A percentile compares a stretch with the other conserved stretches of the same genome.
These are phyloP conservation scores for Fusarium multiceps DNA, from an alignment of 2,329 filamentous ascomycete species.

Conservation along the genomic window DNA sequence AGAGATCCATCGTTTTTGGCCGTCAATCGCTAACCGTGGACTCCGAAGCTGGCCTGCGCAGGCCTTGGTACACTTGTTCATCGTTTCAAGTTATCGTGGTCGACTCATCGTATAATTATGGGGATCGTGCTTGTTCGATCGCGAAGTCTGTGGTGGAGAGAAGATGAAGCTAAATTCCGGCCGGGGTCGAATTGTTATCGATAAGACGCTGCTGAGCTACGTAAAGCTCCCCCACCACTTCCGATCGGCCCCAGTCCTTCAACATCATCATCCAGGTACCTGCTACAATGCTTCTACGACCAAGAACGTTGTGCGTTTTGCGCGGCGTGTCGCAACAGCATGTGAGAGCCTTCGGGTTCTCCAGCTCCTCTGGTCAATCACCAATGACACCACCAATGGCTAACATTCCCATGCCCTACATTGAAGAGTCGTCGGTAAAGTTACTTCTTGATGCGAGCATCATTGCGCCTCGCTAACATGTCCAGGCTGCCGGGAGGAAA, in stretches of 20 bases:
- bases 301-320: constrained; percentile 49
- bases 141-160: not conserved
- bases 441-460: not conserved
- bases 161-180: constrained; percentile 12
- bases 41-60: constrained; percentile 25
- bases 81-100: constrained; percentile 30
- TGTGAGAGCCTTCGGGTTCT: constrained; percentile 58
- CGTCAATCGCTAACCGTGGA: constrained; percentile 1
- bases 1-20: constrained; percentile 49
- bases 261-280: constrained; percentile 14
- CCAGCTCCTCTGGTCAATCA: constrained; percentile 46
- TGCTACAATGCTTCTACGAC: constrained; percentile 48
- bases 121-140: not conserved
- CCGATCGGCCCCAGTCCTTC: constrained; percentile 23
- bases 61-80: constrained; percentile 46
- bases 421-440: constrained; percentile 59
- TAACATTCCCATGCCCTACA: constrained; percentile 69
- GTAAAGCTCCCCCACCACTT: constrained; percentile 43
- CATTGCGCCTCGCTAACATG: constrained; percentile 43
- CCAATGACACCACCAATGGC: constrained; percentile 47
- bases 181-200: constrained; percentile 30
- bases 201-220: constrained; percentile 29
- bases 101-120: constrained; percentile 34
- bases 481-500: constrained; percentile 78
- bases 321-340: constrained; percentile 50